phyloP scores from a whole-genome alignment of 2,329 filamentous ascomycete genomes.

The Thermoascus crustaceus region DNA sequence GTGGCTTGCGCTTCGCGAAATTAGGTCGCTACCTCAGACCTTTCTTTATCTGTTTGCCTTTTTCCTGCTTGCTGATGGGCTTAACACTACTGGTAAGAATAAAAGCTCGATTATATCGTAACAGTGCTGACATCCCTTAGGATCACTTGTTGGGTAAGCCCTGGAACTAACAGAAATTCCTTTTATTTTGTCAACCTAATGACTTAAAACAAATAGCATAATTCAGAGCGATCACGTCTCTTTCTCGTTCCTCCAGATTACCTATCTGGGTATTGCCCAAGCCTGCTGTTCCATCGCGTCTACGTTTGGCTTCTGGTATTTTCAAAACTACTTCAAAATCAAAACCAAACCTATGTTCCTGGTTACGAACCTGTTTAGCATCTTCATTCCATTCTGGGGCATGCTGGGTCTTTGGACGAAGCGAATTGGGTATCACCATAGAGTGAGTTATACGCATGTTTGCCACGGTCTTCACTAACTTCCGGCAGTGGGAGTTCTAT shows the following conservation, averaged over 20 bases:
- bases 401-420: constrained; percentile 35
- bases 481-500: constrained; percentile 33
- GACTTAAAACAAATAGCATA: constrained; percentile 12
- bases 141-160: background rate
- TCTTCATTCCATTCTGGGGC: constrained; percentile 36
- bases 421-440: constrained; percentile 33
- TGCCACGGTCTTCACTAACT: background rate
- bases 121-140: background rate
- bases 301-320: constrained; percentile 37
- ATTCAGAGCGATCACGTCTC: constrained; percentile 34
- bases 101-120: background rate
- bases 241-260: constrained; percentile 36
- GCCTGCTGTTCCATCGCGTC: constrained; percentile 31
- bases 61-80: constrained; percentile 35
- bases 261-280: constrained; percentile 35
- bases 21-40: constrained; percentile 32
- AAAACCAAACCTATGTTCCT: constrained; percentile 37
- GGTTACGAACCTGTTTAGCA: constrained; percentile 34
- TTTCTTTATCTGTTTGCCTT: constrained; percentile 36
- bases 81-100: constrained; percentile 31
- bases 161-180: no score
- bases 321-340: constrained; percentile 34
- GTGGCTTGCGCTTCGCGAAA: constrained; percentile 30
- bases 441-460: constrained; percentile 12
- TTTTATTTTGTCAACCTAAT: background rate